phyloP scores from a whole-genome alignment of 129 eudicot species.

The Pseudognaphalium luteoalbum region DNA sequence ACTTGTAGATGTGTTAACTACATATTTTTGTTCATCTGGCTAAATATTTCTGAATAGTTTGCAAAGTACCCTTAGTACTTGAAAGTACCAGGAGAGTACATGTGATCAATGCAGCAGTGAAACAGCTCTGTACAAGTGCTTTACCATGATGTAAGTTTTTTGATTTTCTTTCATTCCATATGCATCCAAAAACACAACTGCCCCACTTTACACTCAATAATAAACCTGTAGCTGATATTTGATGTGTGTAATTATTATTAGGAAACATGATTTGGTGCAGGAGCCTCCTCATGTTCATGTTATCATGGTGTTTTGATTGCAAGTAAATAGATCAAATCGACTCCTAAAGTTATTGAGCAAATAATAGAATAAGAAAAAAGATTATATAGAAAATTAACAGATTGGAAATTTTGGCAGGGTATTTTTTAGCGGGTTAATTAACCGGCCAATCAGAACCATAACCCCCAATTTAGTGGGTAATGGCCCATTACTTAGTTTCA shows the following conservation, averaged over 20 bases:
- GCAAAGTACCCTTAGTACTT: conserved; percentile 29
- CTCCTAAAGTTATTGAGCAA: conserved; percentile 6
- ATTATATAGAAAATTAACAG: neutral
- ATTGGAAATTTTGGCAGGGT: neutral
- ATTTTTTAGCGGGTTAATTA: too few relatives aligned
- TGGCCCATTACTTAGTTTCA: too few relatives aligned
- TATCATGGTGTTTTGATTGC: conserved; percentile 30
- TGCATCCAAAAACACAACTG: conserved; percentile 31
- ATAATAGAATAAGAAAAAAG: neutral
- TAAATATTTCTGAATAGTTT: neutral
- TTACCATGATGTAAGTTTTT: conserved; percentile 18
- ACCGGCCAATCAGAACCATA: too few relatives aligned
- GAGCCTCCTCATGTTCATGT: conserved; percentile 20
- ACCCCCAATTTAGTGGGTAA: too few relatives aligned
- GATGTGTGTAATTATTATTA: conserved; percentile 34
- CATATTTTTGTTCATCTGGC: neutral
- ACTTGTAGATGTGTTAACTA: too few relatives aligned
- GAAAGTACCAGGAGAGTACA: conserved; percentile 20
- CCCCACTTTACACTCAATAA: conserved; percentile 29
- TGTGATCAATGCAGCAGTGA: conserved; percentile 22
- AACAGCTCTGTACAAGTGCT: conserved; percentile 23
- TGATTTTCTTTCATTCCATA: conserved; percentile 29
- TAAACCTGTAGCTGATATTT: conserved; percentile 27
- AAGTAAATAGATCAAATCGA: conserved; percentile 3
- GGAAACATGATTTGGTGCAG: conserved; percentile 27